phyloP scores from a whole-genome alignment of 2,329 filamentous ascomycete genomes.

The Trichoderma citrinoviride region DNA sequence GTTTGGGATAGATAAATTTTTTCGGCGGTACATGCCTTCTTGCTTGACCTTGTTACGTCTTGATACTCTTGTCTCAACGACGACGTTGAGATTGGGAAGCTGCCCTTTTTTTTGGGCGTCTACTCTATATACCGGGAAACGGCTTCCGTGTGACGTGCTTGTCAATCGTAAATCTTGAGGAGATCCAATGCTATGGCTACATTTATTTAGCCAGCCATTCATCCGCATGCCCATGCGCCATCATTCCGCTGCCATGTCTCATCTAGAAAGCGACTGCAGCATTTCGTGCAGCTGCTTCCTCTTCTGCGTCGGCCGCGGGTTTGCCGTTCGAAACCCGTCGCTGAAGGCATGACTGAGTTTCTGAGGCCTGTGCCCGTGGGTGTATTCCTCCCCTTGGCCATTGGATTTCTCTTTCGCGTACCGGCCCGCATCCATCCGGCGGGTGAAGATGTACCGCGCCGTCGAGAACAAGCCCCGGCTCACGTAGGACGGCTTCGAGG shows the following conservation, averaged over 20 bases:
- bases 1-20: slow-evolving; percentile 37
- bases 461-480: slow-evolving; percentile 37
- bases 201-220: background rate
- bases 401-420: background rate
- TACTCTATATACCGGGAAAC: background rate
- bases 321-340: slow-evolving; percentile 22
- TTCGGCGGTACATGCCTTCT: slow-evolving; percentile 36
- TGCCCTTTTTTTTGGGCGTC: background rate
- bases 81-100: background rate
- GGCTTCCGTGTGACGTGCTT: no score
- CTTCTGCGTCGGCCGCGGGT: slow-evolving; percentile 33
- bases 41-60: background rate
- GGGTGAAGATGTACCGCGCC: slow-evolving; percentile 36
- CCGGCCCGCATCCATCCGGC: slow-evolving; percentile 21
- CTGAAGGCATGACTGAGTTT: background rate
- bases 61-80: background rate
- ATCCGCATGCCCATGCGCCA: background rate
- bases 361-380: no score
- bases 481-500: slow-evolving; percentile 37
- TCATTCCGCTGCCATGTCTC: background rate
- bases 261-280: slow-evolving; percentile 32
- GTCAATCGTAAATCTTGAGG: no score
- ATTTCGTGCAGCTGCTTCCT: slow-evolving; percentile 37
- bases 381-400: background rate
- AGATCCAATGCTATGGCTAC: no score